Conservation (phyloP, 139 green algal genomes). For the Diplosphaera chodatii region DNA sequence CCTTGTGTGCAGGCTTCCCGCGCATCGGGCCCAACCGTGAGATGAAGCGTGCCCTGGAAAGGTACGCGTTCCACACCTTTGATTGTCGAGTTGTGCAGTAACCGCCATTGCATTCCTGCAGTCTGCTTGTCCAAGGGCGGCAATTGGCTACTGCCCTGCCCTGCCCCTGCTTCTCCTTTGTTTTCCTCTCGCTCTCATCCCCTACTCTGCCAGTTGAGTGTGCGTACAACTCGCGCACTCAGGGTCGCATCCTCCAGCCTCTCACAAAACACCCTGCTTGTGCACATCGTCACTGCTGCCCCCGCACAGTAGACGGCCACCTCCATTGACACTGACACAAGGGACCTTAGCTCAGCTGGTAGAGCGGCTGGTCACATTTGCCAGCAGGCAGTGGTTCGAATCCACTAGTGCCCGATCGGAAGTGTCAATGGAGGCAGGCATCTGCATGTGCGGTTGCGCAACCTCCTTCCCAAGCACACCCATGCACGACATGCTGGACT, state of each 20-base stretch:
- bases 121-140: no score
- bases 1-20: slow-evolving; percentile 47
- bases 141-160: no score
- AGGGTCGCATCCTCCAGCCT: no score
- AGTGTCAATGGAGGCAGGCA: neutral
- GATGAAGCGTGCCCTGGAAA: slow-evolving; percentile 79
- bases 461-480: no score
- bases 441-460: neutral
- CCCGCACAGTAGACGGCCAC: neutral
- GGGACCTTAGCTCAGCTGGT: neutral
- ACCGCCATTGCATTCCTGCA: no score
- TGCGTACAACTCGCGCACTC: no score
- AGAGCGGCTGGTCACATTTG: slow-evolving; percentile 2
- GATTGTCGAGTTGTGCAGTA: no score
- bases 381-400: slow-evolving; percentile 1
- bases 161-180: no score
- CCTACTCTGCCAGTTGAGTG: no score
- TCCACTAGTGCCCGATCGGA: neutral
- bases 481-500: no score
- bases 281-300: neutral
- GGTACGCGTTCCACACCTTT: slow-evolving; percentile 14
- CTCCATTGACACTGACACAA: slow-evolving; percentile 1
- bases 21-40: slow-evolving; percentile 73
- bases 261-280: no score
- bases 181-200: no score